Base-by-base conservation (phyloP, 1,139 yeast genomes). In the Candida glucosophila region DNA sequence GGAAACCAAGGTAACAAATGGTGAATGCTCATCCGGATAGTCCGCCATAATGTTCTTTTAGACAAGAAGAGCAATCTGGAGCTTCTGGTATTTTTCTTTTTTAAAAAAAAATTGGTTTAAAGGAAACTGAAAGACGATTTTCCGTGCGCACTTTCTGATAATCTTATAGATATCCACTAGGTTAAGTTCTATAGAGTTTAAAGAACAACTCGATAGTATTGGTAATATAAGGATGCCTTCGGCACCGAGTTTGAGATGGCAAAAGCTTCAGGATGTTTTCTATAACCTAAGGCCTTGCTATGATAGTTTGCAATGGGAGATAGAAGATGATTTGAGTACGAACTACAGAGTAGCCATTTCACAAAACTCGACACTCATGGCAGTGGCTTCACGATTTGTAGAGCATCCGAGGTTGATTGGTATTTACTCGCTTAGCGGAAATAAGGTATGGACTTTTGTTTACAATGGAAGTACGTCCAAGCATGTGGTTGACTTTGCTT, bases 1-100 rank as follows among this genome's bases (percentile, higher is more conserved):
- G 0, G 96, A 82, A 1, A 82, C 71, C 20, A 90, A 58, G 3
- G 79, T 79, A 5, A 86, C 76, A 42, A 59, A 75, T 20, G 22
- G 15, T 3, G 28, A 18, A n/a, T n/a, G n/a, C n/a, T n/a, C n/a
- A n/a, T n/a, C n/a, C n/a, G n/a, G n/a, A n/a, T n/a, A n/a, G n/a
- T n/a, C n/a, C n/a, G n/a, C n/a, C n/a, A n/a, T n/a, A n/a, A n/a
- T n/a, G n/a, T n/a, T n/a, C n/a, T n/a, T n/a, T n/a, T n/a, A n/a
- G n/a, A n/a, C n/a, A n/a, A n/a, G n/a, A n/a, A n/a, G n/a, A n/a
- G n/a, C n/a, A n/a, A n/a, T n/a, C n/a, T n/a, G n/a, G n/a, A n/a
- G n/a, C n/a, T n/a, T n/a, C n/a, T n/a, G n/a, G n/a, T n/a, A n/a
- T n/a, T n/a, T n/a, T n/a, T n/a, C n/a, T n/a, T n/a, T n/a, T n/a